These are phyloP conservation scores for Magnolia changhungtana DNA, from an alignment of 164 flowering plant genomes.

Conservation along the genomic window DNA sequence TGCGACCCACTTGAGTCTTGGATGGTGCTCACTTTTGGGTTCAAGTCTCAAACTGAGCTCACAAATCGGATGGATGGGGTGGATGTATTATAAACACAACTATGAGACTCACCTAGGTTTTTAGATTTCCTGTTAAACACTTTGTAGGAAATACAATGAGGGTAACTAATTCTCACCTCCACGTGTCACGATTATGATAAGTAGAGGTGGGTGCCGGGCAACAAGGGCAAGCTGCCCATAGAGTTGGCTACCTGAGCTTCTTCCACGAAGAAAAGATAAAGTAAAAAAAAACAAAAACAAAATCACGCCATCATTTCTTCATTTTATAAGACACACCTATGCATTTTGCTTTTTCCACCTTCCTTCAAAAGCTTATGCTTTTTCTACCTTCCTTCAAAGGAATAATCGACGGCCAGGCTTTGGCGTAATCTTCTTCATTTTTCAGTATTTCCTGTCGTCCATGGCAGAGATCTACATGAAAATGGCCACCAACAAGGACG, in stretches of 20 bases:
- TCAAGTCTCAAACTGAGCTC: no score
- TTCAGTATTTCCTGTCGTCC: background rate
- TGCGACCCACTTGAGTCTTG: no score
- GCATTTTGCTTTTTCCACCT: background rate
- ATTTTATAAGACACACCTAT: background rate
- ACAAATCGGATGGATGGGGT: no score
- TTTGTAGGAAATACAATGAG: no score
- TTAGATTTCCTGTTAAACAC: no score
- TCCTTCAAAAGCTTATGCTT: background rate
- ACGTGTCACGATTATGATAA: background rate
- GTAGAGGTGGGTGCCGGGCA: constrained; percentile 3
- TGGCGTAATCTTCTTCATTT: background rate
- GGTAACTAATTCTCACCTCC: background rate
- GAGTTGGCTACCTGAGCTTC: background rate
- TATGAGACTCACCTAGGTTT: no score
- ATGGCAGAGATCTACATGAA: constrained; percentile 1
- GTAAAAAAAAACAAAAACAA: background rate
- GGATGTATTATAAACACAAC: no score
- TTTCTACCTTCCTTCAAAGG: background rate
- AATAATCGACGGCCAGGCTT: background rate
- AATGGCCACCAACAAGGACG: background rate
- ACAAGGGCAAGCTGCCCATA: constrained; percentile 5
- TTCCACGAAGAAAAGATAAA: background rate
- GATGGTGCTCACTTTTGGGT: no score
- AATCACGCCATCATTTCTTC: background rate